These are phyloP conservation scores for Ophiocordyceps australis DNA, from an alignment of 2,329 filamentous ascomycete genomes.

Conservation along the genomic window DNA sequence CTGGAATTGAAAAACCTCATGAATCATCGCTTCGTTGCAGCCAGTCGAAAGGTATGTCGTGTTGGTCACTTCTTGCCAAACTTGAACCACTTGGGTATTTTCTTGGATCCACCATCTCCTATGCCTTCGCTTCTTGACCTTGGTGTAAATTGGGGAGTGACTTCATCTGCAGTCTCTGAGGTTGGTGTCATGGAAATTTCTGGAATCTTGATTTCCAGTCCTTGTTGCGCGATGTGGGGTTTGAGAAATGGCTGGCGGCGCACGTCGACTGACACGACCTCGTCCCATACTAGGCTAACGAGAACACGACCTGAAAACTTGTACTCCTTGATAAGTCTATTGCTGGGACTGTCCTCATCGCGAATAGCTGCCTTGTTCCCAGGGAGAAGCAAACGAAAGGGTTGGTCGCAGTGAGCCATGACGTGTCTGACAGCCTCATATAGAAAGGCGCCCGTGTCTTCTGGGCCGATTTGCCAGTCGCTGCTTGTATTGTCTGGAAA, in stretches of 20 bases:
- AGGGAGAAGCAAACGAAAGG: slow-evolving; percentile 55
- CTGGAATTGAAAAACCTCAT: too few species aligned
- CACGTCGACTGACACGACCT: slow-evolving; percentile 35
- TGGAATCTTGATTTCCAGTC: slow-evolving; percentile 48
- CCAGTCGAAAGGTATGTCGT: too few species aligned
- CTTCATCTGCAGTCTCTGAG: too few species aligned
- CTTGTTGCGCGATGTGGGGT: slow-evolving; percentile 35
- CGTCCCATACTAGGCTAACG: slow-evolving; percentile 60
- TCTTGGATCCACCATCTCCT: slow-evolving; percentile 20
- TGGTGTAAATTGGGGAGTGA: too few species aligned
- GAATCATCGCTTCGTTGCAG: too few species aligned
- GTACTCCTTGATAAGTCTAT: slow-evolving; percentile 53
- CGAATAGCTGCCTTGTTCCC: slow-evolving; percentile 30
- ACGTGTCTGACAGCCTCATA: slow-evolving; percentile 59
- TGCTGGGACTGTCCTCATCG: slow-evolving; percentile 24
- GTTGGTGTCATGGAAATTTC: slow-evolving; percentile 22
- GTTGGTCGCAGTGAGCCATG: slow-evolving; percentile 43
- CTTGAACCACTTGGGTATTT: slow-evolving; percentile 55
- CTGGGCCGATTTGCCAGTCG: slow-evolving; percentile 49
- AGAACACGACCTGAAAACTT: slow-evolving; percentile 54
- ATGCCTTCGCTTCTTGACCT: slow-evolving; percentile 18
- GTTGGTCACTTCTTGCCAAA: slow-evolving; percentile 56
- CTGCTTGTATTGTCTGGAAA: slow-evolving; percentile 76
- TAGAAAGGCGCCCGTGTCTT: slow-evolving; percentile 51
- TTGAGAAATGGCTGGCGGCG: slow-evolving; percentile 42